Percentiles rank a stretch among this genome's conserved stretches.
Evolutionary conservation across 2,329 filamentous ascomycete genomes (phyloP).

Genomic region (Cercospora sp.): DNA sequence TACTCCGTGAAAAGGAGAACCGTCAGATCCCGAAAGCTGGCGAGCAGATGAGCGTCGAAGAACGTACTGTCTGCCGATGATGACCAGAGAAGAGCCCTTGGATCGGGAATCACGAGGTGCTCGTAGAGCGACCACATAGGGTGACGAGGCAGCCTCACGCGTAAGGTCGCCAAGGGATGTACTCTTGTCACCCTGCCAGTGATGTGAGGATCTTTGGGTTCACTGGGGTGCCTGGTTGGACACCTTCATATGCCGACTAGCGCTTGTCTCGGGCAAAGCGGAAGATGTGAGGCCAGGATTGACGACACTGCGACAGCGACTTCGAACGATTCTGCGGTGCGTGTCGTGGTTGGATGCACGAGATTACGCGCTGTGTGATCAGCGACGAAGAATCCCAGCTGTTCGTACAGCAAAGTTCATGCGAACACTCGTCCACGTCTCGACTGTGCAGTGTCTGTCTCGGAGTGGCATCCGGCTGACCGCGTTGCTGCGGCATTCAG

Average conservation of each 20-base stretch:
- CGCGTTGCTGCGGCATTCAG: background rate
- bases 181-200: background rate
- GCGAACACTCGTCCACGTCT: background rate
- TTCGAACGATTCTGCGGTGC: background rate
- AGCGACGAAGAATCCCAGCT: background rate
- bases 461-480: background rate
- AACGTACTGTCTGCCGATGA: background rate
- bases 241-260: background rate
- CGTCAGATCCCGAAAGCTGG: background rate
- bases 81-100: background rate
- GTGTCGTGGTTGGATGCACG: background rate
- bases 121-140: background rate
- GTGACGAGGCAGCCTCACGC: background rate
- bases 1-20: background rate
- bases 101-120: background rate
- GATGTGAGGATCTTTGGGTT: background rate
- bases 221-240: background rate
- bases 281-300: background rate
- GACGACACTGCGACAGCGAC: background rate
- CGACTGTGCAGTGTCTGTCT: background rate
- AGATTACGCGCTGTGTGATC: background rate
- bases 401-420: background rate
- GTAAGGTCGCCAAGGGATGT: background rate
- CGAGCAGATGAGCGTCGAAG: background rate
- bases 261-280: conserved; percentile 2